Base-by-base conservation (phyloP, 2,329 filamentous ascomycete genomes). In the Exophiala dermatitidis region DNA sequence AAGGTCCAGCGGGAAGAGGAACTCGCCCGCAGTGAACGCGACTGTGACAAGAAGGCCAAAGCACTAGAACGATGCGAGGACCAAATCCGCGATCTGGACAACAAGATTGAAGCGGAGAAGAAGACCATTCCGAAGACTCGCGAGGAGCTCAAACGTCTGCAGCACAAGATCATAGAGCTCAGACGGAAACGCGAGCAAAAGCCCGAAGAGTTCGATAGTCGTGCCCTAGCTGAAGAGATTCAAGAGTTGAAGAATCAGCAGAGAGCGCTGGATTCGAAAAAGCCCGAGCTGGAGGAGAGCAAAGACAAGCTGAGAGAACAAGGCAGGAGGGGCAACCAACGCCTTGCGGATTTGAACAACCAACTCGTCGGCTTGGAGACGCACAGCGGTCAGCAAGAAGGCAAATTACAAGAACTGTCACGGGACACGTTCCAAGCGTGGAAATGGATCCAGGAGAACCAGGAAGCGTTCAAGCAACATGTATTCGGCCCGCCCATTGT, bases 401-500 rank as follows among this genome's bases (percentile, higher is more conserved):
- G 72, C 46, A 81, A 85, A 59, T 77, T 98, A 50, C 75, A 74
- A 48, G 75, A 66, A 4, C 10, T 78, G 0, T 85, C 84, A 7
- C 66, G 66, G 0, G 86, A 96, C 52, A 81, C 85, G 2, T 78
- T 79, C 7, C 73, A 67, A 60, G 89, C 84, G 1, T 95, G 88
- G 83, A 76, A 83, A 40, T 98, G 91, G 90, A 77, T 97, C 48
- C 79, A 88, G 64, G 68, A 81, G 2, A 82, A 98, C 66, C 78
- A 77, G 54, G 66, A 77, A 50, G 69, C 78, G 46, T 93, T 96
- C 59, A 80, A 86, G 64, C 82, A 85, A 60, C 78, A 85, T 53
- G 83, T 96, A 3, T 89, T 86, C 65, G 89, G 87, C 0, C 90
- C 90, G 4, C 83, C 90, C 0, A 80, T 93, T 64, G 74, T 95